phyloP scores from a whole-genome alignment of 202 grass and related monocot genomes.

The Eragrostis tef region DNA sequence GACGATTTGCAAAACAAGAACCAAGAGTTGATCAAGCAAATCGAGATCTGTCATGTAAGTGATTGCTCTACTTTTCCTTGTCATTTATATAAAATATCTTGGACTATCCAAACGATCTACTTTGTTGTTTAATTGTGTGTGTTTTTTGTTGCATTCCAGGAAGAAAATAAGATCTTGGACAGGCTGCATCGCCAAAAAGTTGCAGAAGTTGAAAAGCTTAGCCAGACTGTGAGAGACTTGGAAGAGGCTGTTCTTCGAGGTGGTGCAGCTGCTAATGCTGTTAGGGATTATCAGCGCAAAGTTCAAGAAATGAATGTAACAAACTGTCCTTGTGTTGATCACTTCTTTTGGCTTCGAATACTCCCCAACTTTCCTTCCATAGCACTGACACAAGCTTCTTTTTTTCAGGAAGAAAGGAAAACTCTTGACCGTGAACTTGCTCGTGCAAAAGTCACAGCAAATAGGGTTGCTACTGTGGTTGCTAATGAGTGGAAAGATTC shows the following conservation, averaged over 20 bases:
- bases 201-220: slow-evolving; percentile 95
- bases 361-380: neutral
- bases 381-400: slow-evolving; percentile 40
- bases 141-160: slow-evolving; percentile 55
- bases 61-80: slow-evolving; percentile 19
- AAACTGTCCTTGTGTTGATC: slow-evolving; percentile 36
- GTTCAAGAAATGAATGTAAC: slow-evolving; percentile 98
- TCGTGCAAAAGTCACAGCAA: slow-evolving; percentile 84
- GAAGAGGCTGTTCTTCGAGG: slow-evolving; percentile 91
- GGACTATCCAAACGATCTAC: neutral
- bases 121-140: slow-evolving; percentile 14
- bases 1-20: slow-evolving; percentile 98
- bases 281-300: slow-evolving; percentile 97
- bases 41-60: slow-evolving; percentile 96
- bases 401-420: slow-evolving; percentile 84
- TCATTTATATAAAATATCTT: slow-evolving; percentile 30
- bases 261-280: slow-evolving; percentile 90
- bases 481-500: slow-evolving; percentile 99
- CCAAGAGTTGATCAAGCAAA: slow-evolving; percentile 97
- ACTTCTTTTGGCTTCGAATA: slow-evolving; percentile 38
- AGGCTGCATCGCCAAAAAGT: slow-evolving; percentile 93
- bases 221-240: slow-evolving; percentile 84
- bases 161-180: slow-evolving; percentile 99
- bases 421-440: slow-evolving; percentile 90
- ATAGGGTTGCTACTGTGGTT: slow-evolving; percentile 89